phyloP scores from a whole-genome alignment of 2,329 filamentous ascomycete genomes.

The Sclerotinia subarctica region DNA sequence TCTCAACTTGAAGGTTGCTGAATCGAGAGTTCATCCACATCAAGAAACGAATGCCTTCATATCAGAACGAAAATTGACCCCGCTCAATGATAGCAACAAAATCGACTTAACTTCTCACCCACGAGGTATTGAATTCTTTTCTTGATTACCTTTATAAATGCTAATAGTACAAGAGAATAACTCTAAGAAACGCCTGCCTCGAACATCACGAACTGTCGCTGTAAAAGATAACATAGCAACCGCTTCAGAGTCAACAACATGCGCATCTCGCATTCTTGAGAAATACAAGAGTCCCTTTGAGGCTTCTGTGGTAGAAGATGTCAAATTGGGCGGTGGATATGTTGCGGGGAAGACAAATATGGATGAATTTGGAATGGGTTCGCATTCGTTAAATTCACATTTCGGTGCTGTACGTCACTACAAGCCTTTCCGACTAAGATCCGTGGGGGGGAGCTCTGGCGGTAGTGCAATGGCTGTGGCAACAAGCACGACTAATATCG shows the following conservation, averaged over 20 bases:
- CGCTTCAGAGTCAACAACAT: constrained; percentile 67
- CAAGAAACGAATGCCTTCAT: constrained; percentile 20
- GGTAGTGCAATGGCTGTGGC: constrained; percentile 86
- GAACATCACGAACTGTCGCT: constrained; percentile 35
- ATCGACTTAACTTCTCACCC: background rate
- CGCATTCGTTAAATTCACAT: constrained; percentile 67
- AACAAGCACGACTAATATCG: constrained; percentile 54
- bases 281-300: constrained; percentile 73
- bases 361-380: constrained; percentile 96
- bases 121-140: background rate
- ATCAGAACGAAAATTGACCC: constrained; percentile 6
- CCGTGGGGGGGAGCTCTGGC: constrained; percentile 86
- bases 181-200: background rate
- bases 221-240: constrained; percentile 79
- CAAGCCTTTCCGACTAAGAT: constrained; percentile 40
- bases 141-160: background rate
- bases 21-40: constrained; percentile 3
- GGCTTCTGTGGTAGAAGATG: constrained; percentile 71
- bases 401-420: constrained; percentile 56
- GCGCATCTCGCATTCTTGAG: constrained; percentile 72
- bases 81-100: background rate
- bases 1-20: background rate
- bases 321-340: constrained; percentile 58
- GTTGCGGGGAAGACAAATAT: constrained; percentile 83
- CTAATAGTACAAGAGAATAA: constrained; percentile 6